Evolutionary conservation across 441 rosid genomes (phyloP).

Genomic region (Erysimum cheiri): DNA sequence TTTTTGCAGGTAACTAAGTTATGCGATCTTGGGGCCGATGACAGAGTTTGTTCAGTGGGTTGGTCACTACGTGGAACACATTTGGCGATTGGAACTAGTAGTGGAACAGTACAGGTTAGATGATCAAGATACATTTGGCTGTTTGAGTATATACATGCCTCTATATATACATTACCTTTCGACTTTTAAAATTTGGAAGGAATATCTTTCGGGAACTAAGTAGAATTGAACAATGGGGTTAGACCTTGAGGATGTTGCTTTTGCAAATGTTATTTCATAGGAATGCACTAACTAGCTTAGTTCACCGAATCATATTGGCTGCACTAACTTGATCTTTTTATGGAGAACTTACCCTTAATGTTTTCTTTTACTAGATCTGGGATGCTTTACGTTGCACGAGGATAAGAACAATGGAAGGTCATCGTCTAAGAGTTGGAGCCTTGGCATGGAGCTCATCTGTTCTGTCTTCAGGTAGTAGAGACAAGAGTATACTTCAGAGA

Average conservation of each 20-base stretch:
- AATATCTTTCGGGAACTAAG: not conserved
- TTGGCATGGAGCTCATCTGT: slow-evolving; percentile 86
- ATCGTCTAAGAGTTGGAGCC: slow-evolving; percentile 87
- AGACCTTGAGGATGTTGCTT: slow-evolving; percentile 7
- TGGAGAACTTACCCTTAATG: not conserved
- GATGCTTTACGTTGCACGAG: slow-evolving; percentile 80
- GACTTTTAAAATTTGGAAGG: slow-evolving; percentile 2
- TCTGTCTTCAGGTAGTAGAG: slow-evolving; percentile 93
- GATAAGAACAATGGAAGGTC: slow-evolving; percentile 93
- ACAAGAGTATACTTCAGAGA: slow-evolving; percentile 86
- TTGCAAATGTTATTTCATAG: not conserved
- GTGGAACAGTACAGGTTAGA: slow-evolving; percentile 87
- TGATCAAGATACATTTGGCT: slow-evolving; percentile 19
- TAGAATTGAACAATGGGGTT: not conserved
- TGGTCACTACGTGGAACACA: slow-evolving; percentile 89
- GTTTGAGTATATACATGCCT: slow-evolving; percentile 6
- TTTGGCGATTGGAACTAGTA: slow-evolving; percentile 89
- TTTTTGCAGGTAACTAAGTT: slow-evolving; percentile 80
- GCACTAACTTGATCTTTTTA: slow-evolving; percentile 1
- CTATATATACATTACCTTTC: not conserved
- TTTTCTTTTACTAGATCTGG: slow-evolving; percentile 66
- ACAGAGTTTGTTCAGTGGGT: slow-evolving; percentile 89
- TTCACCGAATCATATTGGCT: not conserved
- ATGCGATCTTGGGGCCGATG: slow-evolving; percentile 87
- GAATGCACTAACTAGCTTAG: not conserved